Percentiles rank a stretch among this genome's conserved stretches.
These are phyloP conservation scores for Fragaria iinumae DNA, from an alignment of 306 rosid species.

Conservation along the genomic window DNA sequence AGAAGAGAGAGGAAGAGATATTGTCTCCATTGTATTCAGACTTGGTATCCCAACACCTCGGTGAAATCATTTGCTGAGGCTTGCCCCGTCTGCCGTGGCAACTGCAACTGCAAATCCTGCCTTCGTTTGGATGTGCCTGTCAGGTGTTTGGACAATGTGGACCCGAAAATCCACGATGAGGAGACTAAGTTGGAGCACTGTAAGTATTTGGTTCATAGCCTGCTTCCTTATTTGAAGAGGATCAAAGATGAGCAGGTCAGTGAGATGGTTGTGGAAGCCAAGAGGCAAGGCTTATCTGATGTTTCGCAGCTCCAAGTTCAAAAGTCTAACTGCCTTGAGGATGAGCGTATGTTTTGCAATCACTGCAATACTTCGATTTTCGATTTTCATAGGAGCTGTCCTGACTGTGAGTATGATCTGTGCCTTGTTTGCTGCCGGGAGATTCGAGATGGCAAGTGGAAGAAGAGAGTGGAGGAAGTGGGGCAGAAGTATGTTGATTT, in stretches of 20 bases:
- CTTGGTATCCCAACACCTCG: constrained; percentile 67
- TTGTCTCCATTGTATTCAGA: constrained; percentile 49
- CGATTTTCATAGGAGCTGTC: constrained; percentile 78
- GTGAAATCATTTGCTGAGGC: constrained; percentile 51
- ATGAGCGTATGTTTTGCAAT: constrained; percentile 72
- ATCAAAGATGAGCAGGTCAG: constrained; percentile 57
- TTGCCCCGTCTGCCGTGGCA: constrained; percentile 75
- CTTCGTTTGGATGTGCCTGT: constrained; percentile 41
- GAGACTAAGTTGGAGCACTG: constrained; percentile 27
- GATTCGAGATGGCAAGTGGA: constrained; percentile 53
- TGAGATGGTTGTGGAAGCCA: constrained; percentile 36
- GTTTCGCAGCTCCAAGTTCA: neutral
- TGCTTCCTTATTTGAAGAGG: constrained; percentile 62
- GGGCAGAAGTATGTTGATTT: neutral
- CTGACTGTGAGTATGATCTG: constrained; percentile 67
- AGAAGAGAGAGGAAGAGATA: constrained; percentile 42
- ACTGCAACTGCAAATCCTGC: constrained; percentile 87
- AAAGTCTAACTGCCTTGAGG: constrained; percentile 4
- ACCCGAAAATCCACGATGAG: neutral
- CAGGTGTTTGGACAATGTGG: constrained; percentile 26
- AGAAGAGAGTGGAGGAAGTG: neutral
- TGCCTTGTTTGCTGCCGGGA: constrained; percentile 79
- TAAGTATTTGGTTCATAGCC: constrained; percentile 45
- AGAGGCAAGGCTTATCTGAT: neutral
- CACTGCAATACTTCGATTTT: constrained; percentile 80